A percentile compares a stretch with the other conserved stretches of the same genome.
These are phyloP conservation scores for Aspergillus cristatus DNA, from an alignment of 495 filamentous ascomycete genomes.

Conservation along the genomic window DNA sequence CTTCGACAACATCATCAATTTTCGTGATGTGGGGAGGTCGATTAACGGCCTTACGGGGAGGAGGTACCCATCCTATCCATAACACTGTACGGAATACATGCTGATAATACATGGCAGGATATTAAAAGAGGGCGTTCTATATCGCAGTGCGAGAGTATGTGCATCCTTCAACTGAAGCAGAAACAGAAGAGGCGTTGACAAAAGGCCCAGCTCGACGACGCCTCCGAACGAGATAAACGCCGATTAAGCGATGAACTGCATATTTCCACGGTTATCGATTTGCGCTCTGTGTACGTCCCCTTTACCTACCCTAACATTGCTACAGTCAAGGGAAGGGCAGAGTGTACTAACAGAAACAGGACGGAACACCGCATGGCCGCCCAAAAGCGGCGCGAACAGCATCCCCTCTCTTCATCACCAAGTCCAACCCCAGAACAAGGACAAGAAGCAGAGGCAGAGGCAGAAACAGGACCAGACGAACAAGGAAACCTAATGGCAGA, in stretches of 20 bases:
- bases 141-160: constrained; percentile 63
- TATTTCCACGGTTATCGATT: constrained; percentile 64
- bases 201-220: constrained; percentile 48
- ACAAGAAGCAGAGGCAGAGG: no score
- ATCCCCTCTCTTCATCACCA: no score
- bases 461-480: no score
- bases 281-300: constrained; percentile 56
- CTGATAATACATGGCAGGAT: constrained; percentile 34
- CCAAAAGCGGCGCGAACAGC: constrained; percentile 48
- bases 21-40: constrained; percentile 72
- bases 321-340: no score
- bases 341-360: constrained; percentile 35
- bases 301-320: not conserved
- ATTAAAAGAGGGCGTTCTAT: constrained; percentile 62
- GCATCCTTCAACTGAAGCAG: no score
- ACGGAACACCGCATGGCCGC: constrained; percentile 66
- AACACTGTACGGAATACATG: not conserved
- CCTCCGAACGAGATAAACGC: constrained; percentile 52
- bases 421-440: no score
- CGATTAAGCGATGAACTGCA: constrained; percentile 51
- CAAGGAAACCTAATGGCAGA: no score
- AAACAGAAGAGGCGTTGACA: constrained; percentile 3
- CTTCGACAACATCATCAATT: constrained; percentile 67
- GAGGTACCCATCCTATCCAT: constrained; percentile 34
- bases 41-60: constrained; percentile 51